Evolutionary conservation across 2,329 filamentous ascomycete genomes (phyloP), one percentile per base, ranked within the genome.

Genomic region (Fusarium drepaniforme): DNA sequence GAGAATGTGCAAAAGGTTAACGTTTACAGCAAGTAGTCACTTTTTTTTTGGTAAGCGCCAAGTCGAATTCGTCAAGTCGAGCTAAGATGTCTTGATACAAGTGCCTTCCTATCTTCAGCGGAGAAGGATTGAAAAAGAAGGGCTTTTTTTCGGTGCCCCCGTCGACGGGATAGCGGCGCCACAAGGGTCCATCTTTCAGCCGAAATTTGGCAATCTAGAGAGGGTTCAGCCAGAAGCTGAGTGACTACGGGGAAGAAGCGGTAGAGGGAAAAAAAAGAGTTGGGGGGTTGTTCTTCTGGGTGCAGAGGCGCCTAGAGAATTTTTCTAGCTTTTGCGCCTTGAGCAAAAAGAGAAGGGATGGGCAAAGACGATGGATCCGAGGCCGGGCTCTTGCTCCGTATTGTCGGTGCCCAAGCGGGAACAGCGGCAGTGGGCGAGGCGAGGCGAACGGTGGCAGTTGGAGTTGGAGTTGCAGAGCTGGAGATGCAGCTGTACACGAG

Each of bases 151-250:
- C 59, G 40, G 44, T 57, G 70, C 67, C 72, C 56, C 73, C 71
- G 51, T 76, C 40, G 57, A 46, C 42, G 28, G 53, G 62, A 40
- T 68, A 75, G 66, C 59, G 53, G 61, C 65, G 76, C 76, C 74
- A 73, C 75, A 76, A 72, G 75, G 73, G 67, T 70, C 63, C 56
- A 66, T 75, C 69, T 38, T 62, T 57, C 75, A 73, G 68, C 64
- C 71, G 71, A 77, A 73, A 77, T 77, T 75, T 77, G 71, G 57
- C 64, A 70, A 70, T 68, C 66, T 59, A 49, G 8, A 25, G 46
- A 53, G 23, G 25, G 28, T 56, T 56, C 28, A 33, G 28, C 49
- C 16, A 33, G 49, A 56, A 33, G 25, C 11, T 38, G 40, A 42
- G 38, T 44, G 16, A 5, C 13, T 46, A 42, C 15, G 33, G 38